Percentiles rank a stretch among this genome's conserved stretches.
Evolutionary conservation across 2,329 filamentous ascomycete genomes (phyloP).

Genomic region (Sporothrix sp.): DNA sequence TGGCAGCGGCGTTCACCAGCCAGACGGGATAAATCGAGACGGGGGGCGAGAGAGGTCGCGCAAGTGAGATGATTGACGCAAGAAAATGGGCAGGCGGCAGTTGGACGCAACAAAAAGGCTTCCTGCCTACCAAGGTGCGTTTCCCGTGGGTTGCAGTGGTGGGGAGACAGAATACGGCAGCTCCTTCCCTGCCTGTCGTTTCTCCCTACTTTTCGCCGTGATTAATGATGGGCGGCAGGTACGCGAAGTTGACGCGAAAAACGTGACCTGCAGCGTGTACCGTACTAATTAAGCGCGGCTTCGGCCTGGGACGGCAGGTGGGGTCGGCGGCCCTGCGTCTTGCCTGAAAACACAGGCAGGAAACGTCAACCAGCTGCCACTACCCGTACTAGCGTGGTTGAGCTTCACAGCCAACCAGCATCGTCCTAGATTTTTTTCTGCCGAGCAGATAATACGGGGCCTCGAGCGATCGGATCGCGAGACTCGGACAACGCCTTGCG

Average conservation of each 20-base stretch:
- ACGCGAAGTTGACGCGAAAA: constrained; percentile 38
- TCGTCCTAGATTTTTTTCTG: constrained; percentile 5
- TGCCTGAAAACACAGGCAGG: constrained; percentile 9
- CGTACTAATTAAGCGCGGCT: neutral
- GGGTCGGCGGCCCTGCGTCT: neutral
- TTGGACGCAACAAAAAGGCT: neutral
- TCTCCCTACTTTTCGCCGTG: neutral
- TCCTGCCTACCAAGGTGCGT: neutral
- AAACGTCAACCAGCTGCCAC: neutral
- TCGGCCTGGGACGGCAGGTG: neutral
- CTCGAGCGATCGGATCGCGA: neutral
- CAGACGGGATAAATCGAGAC: too few species aligned
- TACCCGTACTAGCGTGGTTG: neutral
- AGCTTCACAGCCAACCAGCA: neutral
- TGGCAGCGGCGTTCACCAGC: too few species aligned
- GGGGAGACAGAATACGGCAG: neutral
- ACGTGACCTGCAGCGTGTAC: constrained; percentile 25
- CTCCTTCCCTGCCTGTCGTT: neutral
- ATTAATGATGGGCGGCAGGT: neutral
- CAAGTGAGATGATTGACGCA: too few species aligned
- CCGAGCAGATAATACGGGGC: neutral
- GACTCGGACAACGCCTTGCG: neutral
- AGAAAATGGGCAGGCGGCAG: neutral
- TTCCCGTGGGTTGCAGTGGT: neutral
- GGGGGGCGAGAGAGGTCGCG: neutral